Evolutionary conservation across 1,139 yeast genomes (phyloP), one percentile per base, ranked within the genome.

Genomic region (Meyerozyma guilliermondii): DNA sequence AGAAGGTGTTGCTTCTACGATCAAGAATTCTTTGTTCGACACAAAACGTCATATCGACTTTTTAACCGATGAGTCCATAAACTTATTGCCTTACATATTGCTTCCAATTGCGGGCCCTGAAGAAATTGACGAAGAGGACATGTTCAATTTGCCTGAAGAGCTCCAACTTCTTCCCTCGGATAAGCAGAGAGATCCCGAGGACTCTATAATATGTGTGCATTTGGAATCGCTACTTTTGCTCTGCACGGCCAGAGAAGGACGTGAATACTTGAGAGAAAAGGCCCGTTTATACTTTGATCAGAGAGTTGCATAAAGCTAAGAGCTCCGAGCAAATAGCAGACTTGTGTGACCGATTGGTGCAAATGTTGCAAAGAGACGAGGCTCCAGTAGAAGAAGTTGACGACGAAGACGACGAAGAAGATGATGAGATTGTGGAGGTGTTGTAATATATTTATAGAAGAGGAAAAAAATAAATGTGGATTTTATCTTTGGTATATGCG

Each of bases 291-390:
- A 84, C 95, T 14, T 63, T 92, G 46, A 72, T 92, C 40, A 81
- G 95, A 57, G 96, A 87, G 63, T 70, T 92, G 42, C 96, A 92
- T 58, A 81, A 84, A 56, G 81, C 76, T 37, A 78, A 80, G 11
- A 54, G 53, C n/a, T 77, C 81, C 42, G 92, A 84, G 39, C 77
- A 76, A 20, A 75, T 88, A 16, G 71, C 73, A 35, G 95, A 86
- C 38, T 62, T 83, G 45, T 80, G 87, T 65, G 87, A 83, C 50
- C 75, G 87, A 62, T 58, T 83, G 38, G 98, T 88, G 16, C 91
- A 89, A 59, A 77, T 87, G 83, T 71, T 89, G 50, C 84, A 85
- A 91, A 81, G 98, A 69, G 98, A 91, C 54, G 98, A 89, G 56
- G 84, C 81, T 14, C 71, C 72, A 6, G 62, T 46, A 20, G 56